phyloP scores from a whole-genome alignment of 2,329 filamentous ascomycete genomes.

The Diaporthe australafricana region DNA sequence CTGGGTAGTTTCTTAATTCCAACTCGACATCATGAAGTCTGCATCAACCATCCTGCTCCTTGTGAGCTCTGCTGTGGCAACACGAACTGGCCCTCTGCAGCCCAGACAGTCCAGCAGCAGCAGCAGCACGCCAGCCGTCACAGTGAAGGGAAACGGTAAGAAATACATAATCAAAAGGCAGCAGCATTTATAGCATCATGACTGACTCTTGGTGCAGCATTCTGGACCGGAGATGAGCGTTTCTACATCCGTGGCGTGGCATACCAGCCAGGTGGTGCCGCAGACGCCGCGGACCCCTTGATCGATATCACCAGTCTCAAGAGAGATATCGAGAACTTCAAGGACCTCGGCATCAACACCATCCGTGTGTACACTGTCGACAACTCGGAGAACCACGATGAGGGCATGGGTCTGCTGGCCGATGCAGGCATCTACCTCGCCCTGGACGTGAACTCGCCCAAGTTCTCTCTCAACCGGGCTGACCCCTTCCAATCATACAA shows the following conservation, averaged over 20 bases:
- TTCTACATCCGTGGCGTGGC: conserved; percentile 72
- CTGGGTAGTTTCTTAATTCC: conserved; percentile 16
- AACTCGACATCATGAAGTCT: conserved; percentile 24
- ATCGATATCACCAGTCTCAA: conserved; percentile 77
- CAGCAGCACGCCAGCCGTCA: conserved; percentile 27
- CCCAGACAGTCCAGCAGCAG: conserved; percentile 18
- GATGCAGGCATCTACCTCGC: conserved; percentile 93
- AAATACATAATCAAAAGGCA: background rate
- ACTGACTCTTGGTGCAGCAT: conserved; percentile 53
- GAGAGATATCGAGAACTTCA: conserved; percentile 85
- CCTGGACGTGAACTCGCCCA: conserved; percentile 89
- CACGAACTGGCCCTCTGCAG: background rate
- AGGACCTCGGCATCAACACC: conserved; percentile 89
- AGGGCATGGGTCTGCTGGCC: conserved; percentile 84
- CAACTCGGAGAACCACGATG: conserved; percentile 83
- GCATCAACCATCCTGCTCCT: conserved; percentile 14
- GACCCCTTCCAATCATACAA: conserved; percentile 84
- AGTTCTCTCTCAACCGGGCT: conserved; percentile 87
- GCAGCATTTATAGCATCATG: too few relatives aligned
- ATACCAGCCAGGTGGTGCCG: conserved; percentile 71
- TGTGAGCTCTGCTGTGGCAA: conserved; percentile 5
- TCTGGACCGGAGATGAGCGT: conserved; percentile 63
- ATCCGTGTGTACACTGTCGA: conserved; percentile 94
- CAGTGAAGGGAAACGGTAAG: conserved; percentile 33
- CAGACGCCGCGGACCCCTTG: conserved; percentile 75